phyloP scores from a whole-genome alignment of 2,329 filamentous ascomycete genomes.

The Aplosporella prunicola region DNA sequence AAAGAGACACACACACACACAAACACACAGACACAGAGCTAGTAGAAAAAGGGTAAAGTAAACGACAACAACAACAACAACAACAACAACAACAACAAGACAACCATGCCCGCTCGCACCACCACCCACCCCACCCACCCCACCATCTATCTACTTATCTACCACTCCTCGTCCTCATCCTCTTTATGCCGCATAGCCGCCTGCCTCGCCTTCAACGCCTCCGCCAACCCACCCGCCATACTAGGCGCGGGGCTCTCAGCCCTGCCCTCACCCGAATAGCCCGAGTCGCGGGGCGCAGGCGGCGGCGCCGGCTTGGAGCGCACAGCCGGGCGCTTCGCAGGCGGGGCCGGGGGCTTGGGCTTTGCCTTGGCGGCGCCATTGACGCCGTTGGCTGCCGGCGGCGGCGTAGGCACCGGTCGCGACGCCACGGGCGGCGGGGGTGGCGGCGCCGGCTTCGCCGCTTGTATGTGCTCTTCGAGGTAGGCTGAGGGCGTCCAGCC shows the following conservation, averaged over 20 bases:
- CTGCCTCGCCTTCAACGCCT: constrained; percentile 40
- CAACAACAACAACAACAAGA: background rate
- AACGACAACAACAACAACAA: background rate
- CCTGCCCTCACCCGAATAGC: constrained; percentile 34
- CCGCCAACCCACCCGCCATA: constrained; percentile 41
- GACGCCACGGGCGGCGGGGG: constrained; percentile 40
- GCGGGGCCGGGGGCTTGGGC: constrained; percentile 67
- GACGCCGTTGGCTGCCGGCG: constrained; percentile 46
- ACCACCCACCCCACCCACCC: no score
- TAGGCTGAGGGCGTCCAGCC: constrained; percentile 95
- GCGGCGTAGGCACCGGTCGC: constrained; percentile 35
- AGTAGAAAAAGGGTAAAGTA: constrained; percentile 3
- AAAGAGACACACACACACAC: background rate
- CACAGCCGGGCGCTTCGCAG: constrained; percentile 65
- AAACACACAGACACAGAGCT: background rate
- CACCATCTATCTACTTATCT: background rate
- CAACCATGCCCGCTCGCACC: background rate
- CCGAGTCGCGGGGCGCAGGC: constrained; percentile 58
- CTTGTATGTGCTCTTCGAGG: constrained; percentile 64
- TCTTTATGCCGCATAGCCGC: constrained; percentile 37
- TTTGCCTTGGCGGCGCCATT: constrained; percentile 23
- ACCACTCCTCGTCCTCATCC: constrained; percentile 30
- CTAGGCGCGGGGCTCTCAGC: constrained; percentile 25
- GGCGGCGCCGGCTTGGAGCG: constrained; percentile 60
- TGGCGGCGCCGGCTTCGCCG: constrained; percentile 43